Evolutionary conservation across 1,139 yeast species (phyloP), one percentile per base, ranked within the genome.

Genomic region (Suhomyces maxii): DNA sequence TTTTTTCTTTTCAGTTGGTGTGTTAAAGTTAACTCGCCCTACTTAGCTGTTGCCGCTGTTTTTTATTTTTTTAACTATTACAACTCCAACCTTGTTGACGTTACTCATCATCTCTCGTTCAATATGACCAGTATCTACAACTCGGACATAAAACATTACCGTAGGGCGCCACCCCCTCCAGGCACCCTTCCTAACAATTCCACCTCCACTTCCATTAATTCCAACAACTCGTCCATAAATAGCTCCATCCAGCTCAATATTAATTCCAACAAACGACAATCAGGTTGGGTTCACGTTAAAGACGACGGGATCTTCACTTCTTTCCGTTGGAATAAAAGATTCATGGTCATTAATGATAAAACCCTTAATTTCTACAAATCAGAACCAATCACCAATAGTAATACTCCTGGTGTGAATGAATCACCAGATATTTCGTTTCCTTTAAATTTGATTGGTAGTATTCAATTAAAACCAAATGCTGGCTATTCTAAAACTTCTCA

Each of bases 291-390:
- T 26, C 88, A 89, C 46, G 84, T 89, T 46, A 90, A 89, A 64
- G 98, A 91, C 58, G 98, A 91, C 57, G 96, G 97, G 23, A 67
- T 88, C 34, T 75, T 76, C 59, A 80, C 89, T 53, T 82, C 90
- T 11, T 89, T 91, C 64, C 74, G 96, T 56, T 93, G 98, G 98
- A 90, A 91, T 50, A 90, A 90, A 62, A 80, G 95, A 56, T 91
- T 76, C 63, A 73, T 91, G 71, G 84, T 88, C 10, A 73, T 93
- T 44, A 82, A 82, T 56, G 97, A 90, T 54, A 79, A 85, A 46
- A 80, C 84, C 36, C 71, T 93, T 50, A 86, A 85, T 51, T 81
- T 93, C 54, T 86, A 84, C 68, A 89, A 88, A 59, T 77, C 72
- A 47, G 96, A 89, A 53, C 79, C 73, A 3, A 49, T 55, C 28